A percentile compares a stretch with the other conserved stretches of the same genome.
Evolutionary conservation across 352 stramenopile species (phyloP).

Genomic region (Lagenidium giganteum): DNA sequence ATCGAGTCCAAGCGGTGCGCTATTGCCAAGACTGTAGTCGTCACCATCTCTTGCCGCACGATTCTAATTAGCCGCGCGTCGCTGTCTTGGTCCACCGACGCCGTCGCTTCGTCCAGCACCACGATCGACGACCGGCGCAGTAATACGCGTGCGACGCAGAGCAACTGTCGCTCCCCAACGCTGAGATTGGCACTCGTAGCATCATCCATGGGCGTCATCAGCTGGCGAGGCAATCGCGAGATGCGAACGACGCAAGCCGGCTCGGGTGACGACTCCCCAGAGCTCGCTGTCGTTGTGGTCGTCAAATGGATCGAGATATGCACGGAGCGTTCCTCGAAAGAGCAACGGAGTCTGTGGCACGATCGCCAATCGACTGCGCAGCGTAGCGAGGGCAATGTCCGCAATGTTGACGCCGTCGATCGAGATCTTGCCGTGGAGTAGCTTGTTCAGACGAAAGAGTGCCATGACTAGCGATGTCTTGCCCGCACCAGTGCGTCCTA

Average conservation of each 20-base stretch:
- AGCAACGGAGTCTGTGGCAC: slow-evolving; percentile 19
- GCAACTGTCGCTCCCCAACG: slow-evolving; percentile 91
- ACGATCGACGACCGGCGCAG: slow-evolving; percentile 85
- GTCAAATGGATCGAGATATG: slow-evolving; percentile 82
- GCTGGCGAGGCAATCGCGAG: slow-evolving; percentile 9
- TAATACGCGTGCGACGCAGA: slow-evolving; percentile 91
- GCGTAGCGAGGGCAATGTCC: slow-evolving; percentile 18
- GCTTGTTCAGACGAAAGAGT: slow-evolving; percentile 84
- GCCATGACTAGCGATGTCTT: slow-evolving; percentile 81
- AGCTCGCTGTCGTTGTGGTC: slow-evolving; percentile 60
- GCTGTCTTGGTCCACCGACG: slow-evolving; percentile 61
- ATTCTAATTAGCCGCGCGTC: slow-evolving; percentile 65
- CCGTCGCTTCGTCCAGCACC: slow-evolving; percentile 96
- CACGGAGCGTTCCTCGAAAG: slow-evolving; percentile 17
- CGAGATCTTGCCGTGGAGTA: slow-evolving; percentile 23
- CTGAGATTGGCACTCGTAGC: too few species aligned
- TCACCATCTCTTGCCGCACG: slow-evolving; percentile 83
- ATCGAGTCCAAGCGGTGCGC: slow-evolving; percentile 92
- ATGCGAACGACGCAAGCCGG: slow-evolving; percentile 22
- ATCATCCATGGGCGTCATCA: slow-evolving; percentile 8
- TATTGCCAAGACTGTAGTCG: slow-evolving; percentile 92
- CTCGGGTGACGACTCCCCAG: slow-evolving; percentile 15
- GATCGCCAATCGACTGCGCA: slow-evolving; percentile 20
- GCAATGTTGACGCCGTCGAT: slow-evolving; percentile 35
- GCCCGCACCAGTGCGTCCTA: slow-evolving; percentile 79